Evolutionary conservation across 768 basidiomycete species (phyloP).

Genomic region (Russula vinacea): DNA sequence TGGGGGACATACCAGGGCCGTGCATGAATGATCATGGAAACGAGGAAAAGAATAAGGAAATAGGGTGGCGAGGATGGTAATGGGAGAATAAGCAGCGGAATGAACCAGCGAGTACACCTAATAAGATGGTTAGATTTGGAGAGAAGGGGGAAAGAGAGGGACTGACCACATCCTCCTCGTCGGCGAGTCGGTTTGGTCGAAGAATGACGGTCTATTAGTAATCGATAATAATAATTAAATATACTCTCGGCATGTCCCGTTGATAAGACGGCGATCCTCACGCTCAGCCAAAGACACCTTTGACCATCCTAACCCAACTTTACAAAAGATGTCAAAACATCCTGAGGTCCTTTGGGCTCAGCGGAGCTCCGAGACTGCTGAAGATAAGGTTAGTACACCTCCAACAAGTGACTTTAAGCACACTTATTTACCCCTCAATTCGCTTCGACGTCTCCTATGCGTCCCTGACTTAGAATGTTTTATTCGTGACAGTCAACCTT

Average conservation of each 20-base stretch:
- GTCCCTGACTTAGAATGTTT: conserved; percentile 62
- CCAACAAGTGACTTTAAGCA: conserved; percentile 14
- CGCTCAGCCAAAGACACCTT: not conserved
- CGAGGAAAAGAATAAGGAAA: conserved; percentile 72
- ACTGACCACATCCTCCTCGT: conserved; percentile 54
- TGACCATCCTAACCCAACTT: not conserved
- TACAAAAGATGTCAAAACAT: conserved; percentile 42
- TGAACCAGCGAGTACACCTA: conserved; percentile 86
- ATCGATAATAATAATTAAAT: conserved; percentile 8
- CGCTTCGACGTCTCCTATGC: not conserved
- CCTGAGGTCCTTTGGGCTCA: conserved; percentile 97
- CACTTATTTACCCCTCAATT: not conserved
- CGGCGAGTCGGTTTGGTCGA: not conserved
- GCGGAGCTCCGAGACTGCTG: conserved; percentile 64
- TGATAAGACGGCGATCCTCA: not conserved
- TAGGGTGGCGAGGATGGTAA: conserved; percentile 78
- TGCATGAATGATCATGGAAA: conserved; percentile 76
- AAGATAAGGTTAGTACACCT: conserved; percentile 56
- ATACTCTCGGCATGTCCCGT: conserved; percentile 15
- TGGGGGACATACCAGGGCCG: conserved; percentile 66
- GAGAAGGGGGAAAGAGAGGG: not conserved
- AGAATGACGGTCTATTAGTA: not conserved
- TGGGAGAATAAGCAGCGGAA: conserved; percentile 72
- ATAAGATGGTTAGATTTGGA: not conserved
- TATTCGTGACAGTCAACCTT: conserved; percentile 82